phyloP scores from a whole-genome alignment of 2,329 filamentous ascomycete species.

The Phialocephala subalpina region DNA sequence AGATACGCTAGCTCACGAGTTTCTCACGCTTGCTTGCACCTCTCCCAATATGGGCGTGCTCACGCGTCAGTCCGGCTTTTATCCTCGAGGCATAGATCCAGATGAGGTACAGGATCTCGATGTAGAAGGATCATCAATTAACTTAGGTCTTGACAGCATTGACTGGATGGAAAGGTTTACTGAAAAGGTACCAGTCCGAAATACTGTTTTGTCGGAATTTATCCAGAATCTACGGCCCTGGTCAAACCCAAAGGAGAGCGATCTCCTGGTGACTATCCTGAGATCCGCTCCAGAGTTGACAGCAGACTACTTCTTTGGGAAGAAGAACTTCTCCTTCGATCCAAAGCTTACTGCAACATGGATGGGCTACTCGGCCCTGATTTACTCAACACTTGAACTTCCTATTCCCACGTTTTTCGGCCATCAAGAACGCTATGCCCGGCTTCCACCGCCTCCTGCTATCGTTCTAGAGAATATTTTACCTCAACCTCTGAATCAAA shows the following conservation, averaged over 20 bases:
- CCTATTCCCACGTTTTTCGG: constrained; percentile 79
- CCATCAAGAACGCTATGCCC: constrained; percentile 65
- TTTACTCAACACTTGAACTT: constrained; percentile 82
- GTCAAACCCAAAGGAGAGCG: constrained; percentile 80
- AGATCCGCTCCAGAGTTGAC: constrained; percentile 83
- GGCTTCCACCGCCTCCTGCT: constrained; percentile 78
- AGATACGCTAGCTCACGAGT: constrained; percentile 74
- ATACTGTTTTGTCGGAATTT: constrained; percentile 81
- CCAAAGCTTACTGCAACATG: constrained; percentile 92
- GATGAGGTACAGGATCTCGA: constrained; percentile 58
- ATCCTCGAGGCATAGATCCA: constrained; percentile 74
- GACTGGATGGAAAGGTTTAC: constrained; percentile 74
- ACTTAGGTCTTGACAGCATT: constrained; percentile 73
- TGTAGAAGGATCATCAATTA: constrained; percentile 57
- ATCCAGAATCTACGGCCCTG: constrained; percentile 83
- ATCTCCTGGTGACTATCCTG: constrained; percentile 84
- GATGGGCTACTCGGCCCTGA: constrained; percentile 90
- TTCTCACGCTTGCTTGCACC: constrained; percentile 80
- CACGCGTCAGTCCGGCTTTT: constrained; percentile 81
- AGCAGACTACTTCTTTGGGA: constrained; percentile 85
- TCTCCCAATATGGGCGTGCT: constrained; percentile 76
- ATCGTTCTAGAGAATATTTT: constrained; percentile 87
- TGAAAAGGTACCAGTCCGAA: constrained; percentile 76
- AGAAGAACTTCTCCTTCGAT: constrained; percentile 83
- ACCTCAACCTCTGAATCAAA: constrained; percentile 82